Percentiles rank a stretch among this genome's conserved stretches.
Evolutionary conservation across 495 filamentous ascomycete genomes (phyloP).

Genomic region (Antarctomyces pellizariae): DNA sequence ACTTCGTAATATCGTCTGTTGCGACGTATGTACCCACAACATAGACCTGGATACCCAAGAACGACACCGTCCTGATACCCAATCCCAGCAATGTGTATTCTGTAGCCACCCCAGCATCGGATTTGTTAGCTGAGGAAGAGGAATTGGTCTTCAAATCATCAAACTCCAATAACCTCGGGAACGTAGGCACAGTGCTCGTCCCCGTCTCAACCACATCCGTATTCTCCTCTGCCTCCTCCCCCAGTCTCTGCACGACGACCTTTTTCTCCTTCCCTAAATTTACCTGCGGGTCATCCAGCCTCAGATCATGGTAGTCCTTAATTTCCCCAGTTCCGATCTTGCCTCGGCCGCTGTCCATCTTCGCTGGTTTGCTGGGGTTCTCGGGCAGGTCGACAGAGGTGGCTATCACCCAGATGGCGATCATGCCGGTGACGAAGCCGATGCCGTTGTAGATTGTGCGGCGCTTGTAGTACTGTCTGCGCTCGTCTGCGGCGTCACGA

Average conservation of each 20-base stretch:
- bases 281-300: slow-evolving; percentile 20
- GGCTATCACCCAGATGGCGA: slow-evolving; percentile 24
- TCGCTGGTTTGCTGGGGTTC: slow-evolving; percentile 11
- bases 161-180: slow-evolving; percentile 49
- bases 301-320: slow-evolving; percentile 22
- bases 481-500: slow-evolving; percentile 14
- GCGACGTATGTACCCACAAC: slow-evolving; percentile 80
- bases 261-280: slow-evolving; percentile 25
- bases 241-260: slow-evolving; percentile 24
- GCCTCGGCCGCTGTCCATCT: slow-evolving; percentile 3
- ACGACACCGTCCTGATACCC: slow-evolving; percentile 71
- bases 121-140: slow-evolving; percentile 8
- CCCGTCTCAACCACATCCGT: slow-evolving; percentile 53
- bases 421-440: slow-evolving; percentile 22
- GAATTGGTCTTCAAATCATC: slow-evolving; percentile 9
- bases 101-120: slow-evolving; percentile 12
- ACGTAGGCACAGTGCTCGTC: slow-evolving; percentile 60
- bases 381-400: slow-evolving; percentile 19
- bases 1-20: slow-evolving; percentile 41
- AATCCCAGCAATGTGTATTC: slow-evolving; percentile 78
- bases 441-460: slow-evolving; percentile 22
- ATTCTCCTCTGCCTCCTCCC: slow-evolving; percentile 17
- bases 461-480: slow-evolving; percentile 20
- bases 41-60: slow-evolving; percentile 82
- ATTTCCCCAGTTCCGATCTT: slow-evolving; percentile 9